These are phyloP conservation scores for Aureobasidium vineae DNA, from an alignment of 2,329 filamentous ascomycete species.

Conservation along the genomic window DNA sequence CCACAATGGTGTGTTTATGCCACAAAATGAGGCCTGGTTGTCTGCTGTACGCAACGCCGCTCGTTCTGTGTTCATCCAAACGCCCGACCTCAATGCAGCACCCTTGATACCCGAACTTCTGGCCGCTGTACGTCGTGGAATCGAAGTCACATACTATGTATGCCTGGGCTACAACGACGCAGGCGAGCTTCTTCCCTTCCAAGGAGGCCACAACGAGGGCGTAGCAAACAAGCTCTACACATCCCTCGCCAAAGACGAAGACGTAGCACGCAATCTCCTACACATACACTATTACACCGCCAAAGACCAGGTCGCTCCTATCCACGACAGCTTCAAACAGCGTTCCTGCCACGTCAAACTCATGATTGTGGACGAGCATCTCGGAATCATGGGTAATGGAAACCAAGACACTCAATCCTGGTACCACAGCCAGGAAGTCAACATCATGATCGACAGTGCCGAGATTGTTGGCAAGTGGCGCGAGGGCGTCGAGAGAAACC, in stretches of 20 bases:
- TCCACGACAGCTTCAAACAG: slow-evolving; percentile 64
- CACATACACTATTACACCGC: slow-evolving; percentile 69
- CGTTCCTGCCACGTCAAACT: slow-evolving; percentile 75
- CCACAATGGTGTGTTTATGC: slow-evolving; percentile 60
- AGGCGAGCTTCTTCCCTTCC: slow-evolving; percentile 71
- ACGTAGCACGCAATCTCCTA: slow-evolving; percentile 51
- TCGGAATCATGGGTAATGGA: slow-evolving; percentile 71
- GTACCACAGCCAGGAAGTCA: slow-evolving; percentile 76
- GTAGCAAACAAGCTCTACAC: slow-evolving; percentile 60
- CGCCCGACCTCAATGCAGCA: slow-evolving; percentile 71
- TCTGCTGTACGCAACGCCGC: slow-evolving; percentile 65
- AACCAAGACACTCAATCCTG: slow-evolving; percentile 81
- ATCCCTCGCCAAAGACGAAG: slow-evolving; percentile 45
- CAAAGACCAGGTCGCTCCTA: slow-evolving; percentile 67
- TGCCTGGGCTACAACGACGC: slow-evolving; percentile 78
- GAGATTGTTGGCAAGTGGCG: slow-evolving; percentile 53
- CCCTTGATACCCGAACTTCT: slow-evolving; percentile 63
- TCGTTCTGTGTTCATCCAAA: slow-evolving; percentile 70
- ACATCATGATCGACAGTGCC: slow-evolving; percentile 68
- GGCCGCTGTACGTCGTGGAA: slow-evolving; percentile 63
- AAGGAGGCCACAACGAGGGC: slow-evolving; percentile 75
- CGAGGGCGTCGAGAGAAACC: slow-evolving; percentile 58
- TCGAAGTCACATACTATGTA: slow-evolving; percentile 68
- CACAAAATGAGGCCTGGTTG: slow-evolving; percentile 74
- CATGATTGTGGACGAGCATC: slow-evolving; percentile 66